phyloP scores from a whole-genome alignment of 2,329 filamentous ascomycete genomes.

The Aspergillus jensenii region DNA sequence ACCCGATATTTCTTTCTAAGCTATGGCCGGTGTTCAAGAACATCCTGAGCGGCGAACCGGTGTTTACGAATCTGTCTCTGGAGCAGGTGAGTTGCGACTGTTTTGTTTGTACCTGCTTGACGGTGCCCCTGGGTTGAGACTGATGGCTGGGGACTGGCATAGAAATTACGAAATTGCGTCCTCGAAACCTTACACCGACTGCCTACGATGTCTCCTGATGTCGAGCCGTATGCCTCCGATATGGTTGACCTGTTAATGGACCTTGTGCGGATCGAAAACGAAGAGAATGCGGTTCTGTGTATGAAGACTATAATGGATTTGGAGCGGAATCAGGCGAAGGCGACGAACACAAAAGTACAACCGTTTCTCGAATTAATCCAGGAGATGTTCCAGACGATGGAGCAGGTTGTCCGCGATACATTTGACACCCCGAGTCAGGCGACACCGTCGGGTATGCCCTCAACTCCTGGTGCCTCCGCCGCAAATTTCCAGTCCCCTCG shows the following conservation, averaged over 20 bases:
- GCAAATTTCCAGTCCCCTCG: constrained; percentile 82
- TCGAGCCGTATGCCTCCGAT: constrained; percentile 85
- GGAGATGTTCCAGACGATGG: constrained; percentile 94
- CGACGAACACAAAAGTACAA: constrained; percentile 78
- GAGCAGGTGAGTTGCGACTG: constrained; percentile 69
- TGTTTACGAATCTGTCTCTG: constrained; percentile 84
- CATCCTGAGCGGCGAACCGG: constrained; percentile 79
- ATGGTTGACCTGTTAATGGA: constrained; percentile 88
- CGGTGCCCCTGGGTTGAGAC: neutral
- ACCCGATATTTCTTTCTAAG: constrained; percentile 78
- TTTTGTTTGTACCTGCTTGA: neutral
- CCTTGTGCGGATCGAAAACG: constrained; percentile 87
- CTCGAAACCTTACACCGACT: constrained; percentile 93
- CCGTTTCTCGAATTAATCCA: constrained; percentile 88
- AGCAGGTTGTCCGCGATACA: constrained; percentile 89
- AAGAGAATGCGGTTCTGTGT: constrained; percentile 97
- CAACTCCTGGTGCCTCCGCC: constrained; percentile 51
- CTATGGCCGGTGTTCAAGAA: constrained; percentile 86
- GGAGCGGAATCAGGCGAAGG: constrained; percentile 86
- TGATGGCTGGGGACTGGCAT: neutral
- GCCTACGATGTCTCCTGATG: constrained; percentile 71
- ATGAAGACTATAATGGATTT: constrained; percentile 98
- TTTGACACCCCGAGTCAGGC: constrained; percentile 73
- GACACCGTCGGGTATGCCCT: constrained; percentile 51
- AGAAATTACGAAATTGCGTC: constrained; percentile 88